A percentile compares a stretch with the other conserved stretches of the same genome.
These are phyloP conservation scores for Amesomyces nigricolor DNA, from an alignment of 2,329 filamentous ascomycete species.

Conservation along the genomic window DNA sequence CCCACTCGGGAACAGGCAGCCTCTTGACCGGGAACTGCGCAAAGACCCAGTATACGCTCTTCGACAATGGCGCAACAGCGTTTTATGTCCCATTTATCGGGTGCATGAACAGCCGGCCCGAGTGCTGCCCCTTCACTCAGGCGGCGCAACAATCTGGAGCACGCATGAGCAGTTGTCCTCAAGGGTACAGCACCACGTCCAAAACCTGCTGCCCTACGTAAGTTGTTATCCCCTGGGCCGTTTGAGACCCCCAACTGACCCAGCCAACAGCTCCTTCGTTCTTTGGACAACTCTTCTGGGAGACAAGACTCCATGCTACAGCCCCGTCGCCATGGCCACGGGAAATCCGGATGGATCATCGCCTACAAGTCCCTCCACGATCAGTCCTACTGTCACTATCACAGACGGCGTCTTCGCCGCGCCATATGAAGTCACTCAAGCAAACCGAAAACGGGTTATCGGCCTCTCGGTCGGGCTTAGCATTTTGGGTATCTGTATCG, in stretches of 20 bases:
- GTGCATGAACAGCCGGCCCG: conserved; percentile 16
- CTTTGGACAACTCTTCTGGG: conserved; percentile 20
- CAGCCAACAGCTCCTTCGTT: conserved; percentile 14
- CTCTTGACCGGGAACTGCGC: conserved; percentile 15
- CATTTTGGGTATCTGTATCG: not conserved
- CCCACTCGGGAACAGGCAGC: conserved; percentile 2
- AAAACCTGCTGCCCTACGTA: conserved; percentile 24
- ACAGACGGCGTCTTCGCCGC: conserved; percentile 19
- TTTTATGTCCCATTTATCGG: conserved; percentile 21
- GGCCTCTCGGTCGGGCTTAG: not conserved
- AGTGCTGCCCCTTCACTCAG: conserved; percentile 21
- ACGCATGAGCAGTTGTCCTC: conserved; percentile 13
- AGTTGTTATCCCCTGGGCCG: not conserved
- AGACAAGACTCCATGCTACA: conserved; percentile 20
- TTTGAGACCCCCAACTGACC: not conserved
- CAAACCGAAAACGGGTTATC: no score
- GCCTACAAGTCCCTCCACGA: not conserved
- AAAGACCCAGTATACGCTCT: conserved; percentile 15
- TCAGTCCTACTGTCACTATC: conserved; percentile 16
- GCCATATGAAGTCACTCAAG: conserved; percentile 14
- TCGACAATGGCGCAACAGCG: conserved; percentile 16
- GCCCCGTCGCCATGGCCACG: conserved; percentile 1
- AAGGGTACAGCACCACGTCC: conserved; percentile 18
- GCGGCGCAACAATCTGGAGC: conserved; percentile 10
- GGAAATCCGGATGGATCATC: not conserved